Evolutionary conservation across 2,329 filamentous ascomycete genomes (phyloP).

Genomic region (Penicillium sp.): DNA sequence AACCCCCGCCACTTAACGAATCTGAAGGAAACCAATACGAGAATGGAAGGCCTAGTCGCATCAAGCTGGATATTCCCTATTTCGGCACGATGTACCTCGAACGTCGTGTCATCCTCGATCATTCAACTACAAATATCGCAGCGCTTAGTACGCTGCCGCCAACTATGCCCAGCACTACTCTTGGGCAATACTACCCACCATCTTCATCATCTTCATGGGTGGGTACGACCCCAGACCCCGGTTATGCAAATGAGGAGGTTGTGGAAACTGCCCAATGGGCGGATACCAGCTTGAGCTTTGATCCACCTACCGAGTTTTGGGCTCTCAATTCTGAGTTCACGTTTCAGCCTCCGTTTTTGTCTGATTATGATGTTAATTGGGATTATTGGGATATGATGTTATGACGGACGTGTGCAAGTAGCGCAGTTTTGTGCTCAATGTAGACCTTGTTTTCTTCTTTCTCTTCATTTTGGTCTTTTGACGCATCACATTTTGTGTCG

Average conservation of each 20-base stretch:
- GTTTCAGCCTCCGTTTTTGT: conserved; percentile 6
- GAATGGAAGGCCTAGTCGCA: neutral
- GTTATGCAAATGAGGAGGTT: neutral
- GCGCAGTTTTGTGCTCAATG: neutral
- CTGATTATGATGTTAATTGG: conserved; percentile 10
- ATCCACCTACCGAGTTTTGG: conserved; percentile 8
- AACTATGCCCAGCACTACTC: neutral
- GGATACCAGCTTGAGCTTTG: neutral
- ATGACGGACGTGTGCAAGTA: neutral
- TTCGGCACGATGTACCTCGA: conserved; percentile 13
- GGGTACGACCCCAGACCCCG: neutral
- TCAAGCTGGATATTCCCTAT: conserved; percentile 14
- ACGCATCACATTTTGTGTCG: neutral
- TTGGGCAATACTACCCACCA: neutral
- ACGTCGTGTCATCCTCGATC: neutral
- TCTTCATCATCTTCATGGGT: neutral
- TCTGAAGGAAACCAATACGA: neutral
- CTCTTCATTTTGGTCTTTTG: neutral
- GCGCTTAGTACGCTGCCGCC: neutral
- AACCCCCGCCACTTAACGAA: neutral
- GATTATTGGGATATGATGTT: neutral
- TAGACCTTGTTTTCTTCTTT: neutral
- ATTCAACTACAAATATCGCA: neutral
- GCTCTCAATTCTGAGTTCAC: conserved; percentile 8
- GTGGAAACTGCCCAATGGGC: neutral